phyloP scores from a whole-genome alignment of 2,329 filamentous ascomycete genomes.

The Ceratocystis lukuohia region DNA sequence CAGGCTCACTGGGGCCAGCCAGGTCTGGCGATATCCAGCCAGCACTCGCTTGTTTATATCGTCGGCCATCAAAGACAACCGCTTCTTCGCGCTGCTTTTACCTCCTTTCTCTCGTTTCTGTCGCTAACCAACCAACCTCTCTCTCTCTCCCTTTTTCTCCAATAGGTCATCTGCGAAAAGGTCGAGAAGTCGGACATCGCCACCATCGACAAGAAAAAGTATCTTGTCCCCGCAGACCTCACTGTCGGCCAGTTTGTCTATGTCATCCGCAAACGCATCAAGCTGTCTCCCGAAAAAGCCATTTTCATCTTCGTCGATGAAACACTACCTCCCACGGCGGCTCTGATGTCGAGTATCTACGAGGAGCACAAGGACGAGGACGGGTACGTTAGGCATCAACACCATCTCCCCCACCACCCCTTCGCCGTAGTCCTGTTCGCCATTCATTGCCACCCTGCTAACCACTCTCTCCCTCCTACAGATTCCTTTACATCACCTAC shows the following conservation, averaged over 20 bases:
- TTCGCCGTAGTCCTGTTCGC: background rate
- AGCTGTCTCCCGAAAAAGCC: constrained; percentile 97
- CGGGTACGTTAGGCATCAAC: constrained; percentile 35
- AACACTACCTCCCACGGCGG: constrained; percentile 88
- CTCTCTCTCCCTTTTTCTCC: background rate
- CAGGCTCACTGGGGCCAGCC: no score
- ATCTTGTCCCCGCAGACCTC: constrained; percentile 90
- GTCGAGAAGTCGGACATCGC: constrained; percentile 99
- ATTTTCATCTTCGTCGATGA: constrained; percentile 99
- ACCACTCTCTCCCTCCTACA: constrained; percentile 27
- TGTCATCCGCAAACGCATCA: constrained; percentile 99
- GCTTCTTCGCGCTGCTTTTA: background rate
- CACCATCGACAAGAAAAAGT: constrained; percentile 99
- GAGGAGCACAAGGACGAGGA: constrained; percentile 92
- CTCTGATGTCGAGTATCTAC: constrained; percentile 98
- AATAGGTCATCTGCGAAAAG: constrained; percentile 96
- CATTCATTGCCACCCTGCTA: background rate
- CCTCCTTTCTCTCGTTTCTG: background rate
- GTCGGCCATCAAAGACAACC: no score
- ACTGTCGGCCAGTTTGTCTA: constrained; percentile 99
- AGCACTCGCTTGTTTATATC: no score
- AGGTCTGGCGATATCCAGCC: no score
- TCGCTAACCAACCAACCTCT: background rate
- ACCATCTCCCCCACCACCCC: background rate
- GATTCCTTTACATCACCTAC: constrained; percentile 98